phyloP scores from a whole-genome alignment of 139 green algal genomes.

The Asterochloris sp. region DNA sequence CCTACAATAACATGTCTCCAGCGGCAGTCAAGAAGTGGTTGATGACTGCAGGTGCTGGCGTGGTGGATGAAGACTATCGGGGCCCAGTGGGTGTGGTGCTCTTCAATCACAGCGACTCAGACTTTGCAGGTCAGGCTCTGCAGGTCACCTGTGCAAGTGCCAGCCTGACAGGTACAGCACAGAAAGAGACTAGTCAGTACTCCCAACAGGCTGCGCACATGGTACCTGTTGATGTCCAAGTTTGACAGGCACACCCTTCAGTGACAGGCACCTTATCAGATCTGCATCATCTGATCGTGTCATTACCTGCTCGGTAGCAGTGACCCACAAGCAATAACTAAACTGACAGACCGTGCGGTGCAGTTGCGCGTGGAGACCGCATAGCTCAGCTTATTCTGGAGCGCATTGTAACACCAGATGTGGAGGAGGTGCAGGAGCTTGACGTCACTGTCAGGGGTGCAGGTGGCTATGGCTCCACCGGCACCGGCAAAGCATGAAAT shows the following conservation, averaged over 20 bases:
- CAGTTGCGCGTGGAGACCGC: conserved; percentile 85
- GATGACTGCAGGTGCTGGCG: conserved; percentile 69
- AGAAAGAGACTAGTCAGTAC: not conserved
- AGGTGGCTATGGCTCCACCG: conserved; percentile 94
- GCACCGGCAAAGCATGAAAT: conserved; percentile 19
- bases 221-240: not conserved
- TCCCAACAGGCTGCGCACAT: not conserved
- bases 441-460: conserved; percentile 83
- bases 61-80: conserved; percentile 97
- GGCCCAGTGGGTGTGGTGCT: conserved; percentile 93
- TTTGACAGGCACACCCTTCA: no score
- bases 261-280: no score
- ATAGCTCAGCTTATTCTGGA: conserved; percentile 97
- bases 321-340: not conserved
- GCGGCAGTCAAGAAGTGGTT: no score
- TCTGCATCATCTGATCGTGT: not conserved
- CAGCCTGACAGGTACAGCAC: no score
- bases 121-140: conserved; percentile 70
- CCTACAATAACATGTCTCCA: no score
- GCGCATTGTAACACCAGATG: conserved; percentile 88
- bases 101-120: conserved; percentile 91
- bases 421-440: conserved; percentile 89
- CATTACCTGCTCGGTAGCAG: not conserved
- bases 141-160: not conserved
- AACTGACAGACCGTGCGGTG: not conserved